Evolutionary conservation across 1,284 basidiomycete genomes (phyloP), one percentile per base, ranked within the genome.

Genomic region (Melampsora americana): DNA sequence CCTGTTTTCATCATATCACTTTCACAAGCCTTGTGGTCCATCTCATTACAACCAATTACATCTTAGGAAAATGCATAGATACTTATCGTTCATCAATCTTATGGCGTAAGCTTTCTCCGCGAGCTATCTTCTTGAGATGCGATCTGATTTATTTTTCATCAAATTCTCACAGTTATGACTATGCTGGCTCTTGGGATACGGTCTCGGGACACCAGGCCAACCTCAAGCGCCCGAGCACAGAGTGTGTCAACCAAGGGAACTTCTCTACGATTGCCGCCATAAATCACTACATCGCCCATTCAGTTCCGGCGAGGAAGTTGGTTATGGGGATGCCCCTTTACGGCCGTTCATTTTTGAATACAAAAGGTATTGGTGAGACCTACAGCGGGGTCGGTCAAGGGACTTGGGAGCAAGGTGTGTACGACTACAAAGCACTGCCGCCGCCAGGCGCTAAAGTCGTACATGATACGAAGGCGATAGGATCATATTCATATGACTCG

Each of bases 311-410:
- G 18, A 35, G 44, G 5, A 76, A 59, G 32, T 66, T 76, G 23
- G 74, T 76, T n/a, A 50, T 76, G 35, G 74, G 74, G 1, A 76
- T 76, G 74, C 74, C 74, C 30, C 67, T 76, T 26, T 76, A 76
- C 50, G 74, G 74, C n/a, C 66, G 74, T 20, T 76, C 74, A 12
- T 76, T 76, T 48, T 61, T 76, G 18, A 65, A 76, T 28, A 76
- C 74, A 32, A 50, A 69, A 53, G 74, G 74, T 28, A 76, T 76
- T 28, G 74, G 74, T 1, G 9, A 76, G n/a, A 16, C 74, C 42
- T 76, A 64, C 50, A 62, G 61, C n/a, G 74, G 67, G 42, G 50
- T 76, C 44, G 74, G 74, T 16, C 56, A 76, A 59, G 74, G 74
- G 3, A 64, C 46, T 56, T 76, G 74, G 74, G 74, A 76, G 35